Percentiles rank a stretch among this genome's conserved stretches.
These are phyloP conservation scores for Sisymbrium irio DNA, from an alignment of 345 rosid genomes.

Conservation along the genomic window DNA sequence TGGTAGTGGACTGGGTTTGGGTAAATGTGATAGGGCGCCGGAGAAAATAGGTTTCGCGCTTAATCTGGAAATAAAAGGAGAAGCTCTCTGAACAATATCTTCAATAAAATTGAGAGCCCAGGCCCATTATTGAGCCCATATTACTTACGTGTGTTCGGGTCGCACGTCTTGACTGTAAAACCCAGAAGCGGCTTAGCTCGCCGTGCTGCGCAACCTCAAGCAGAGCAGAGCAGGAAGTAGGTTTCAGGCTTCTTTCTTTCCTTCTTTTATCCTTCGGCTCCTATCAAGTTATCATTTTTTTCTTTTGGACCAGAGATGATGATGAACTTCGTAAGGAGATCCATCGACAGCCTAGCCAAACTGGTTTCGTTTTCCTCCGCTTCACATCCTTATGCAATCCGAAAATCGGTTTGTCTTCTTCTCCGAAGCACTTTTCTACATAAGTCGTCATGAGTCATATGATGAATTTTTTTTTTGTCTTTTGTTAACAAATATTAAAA, in stretches of 20 bases:
- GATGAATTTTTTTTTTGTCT: background rate
- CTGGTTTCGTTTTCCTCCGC: slow-evolving; percentile 30
- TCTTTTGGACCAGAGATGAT: slow-evolving; percentile 12
- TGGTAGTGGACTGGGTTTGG: too few species aligned
- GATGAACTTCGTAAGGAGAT: slow-evolving; percentile 39
- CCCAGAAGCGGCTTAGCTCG: slow-evolving; percentile 26
- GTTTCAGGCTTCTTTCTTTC: background rate
- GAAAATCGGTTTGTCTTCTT: slow-evolving; percentile 19
- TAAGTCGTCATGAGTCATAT: too few species aligned
- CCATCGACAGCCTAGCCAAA: slow-evolving; percentile 12
- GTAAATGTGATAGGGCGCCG: background rate
- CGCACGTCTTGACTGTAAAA: slow-evolving; percentile 27
- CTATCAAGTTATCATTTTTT: background rate
- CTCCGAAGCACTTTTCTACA: background rate
- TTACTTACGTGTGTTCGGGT: slow-evolving; percentile 1
- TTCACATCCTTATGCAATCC: slow-evolving; percentile 14
- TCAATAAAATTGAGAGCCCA: background rate
- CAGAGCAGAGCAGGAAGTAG: too few species aligned
- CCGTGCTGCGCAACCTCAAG: slow-evolving; percentile 23
- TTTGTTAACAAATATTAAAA: background rate
- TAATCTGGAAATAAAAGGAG: background rate
- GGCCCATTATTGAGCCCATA: background rate
- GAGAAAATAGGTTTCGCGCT: background rate
- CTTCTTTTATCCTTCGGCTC: too few species aligned
- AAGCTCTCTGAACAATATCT: background rate